Evolutionary conservation across 2,329 filamentous ascomycete genomes (phyloP).

Genomic region (Ascochyta fabae): DNA sequence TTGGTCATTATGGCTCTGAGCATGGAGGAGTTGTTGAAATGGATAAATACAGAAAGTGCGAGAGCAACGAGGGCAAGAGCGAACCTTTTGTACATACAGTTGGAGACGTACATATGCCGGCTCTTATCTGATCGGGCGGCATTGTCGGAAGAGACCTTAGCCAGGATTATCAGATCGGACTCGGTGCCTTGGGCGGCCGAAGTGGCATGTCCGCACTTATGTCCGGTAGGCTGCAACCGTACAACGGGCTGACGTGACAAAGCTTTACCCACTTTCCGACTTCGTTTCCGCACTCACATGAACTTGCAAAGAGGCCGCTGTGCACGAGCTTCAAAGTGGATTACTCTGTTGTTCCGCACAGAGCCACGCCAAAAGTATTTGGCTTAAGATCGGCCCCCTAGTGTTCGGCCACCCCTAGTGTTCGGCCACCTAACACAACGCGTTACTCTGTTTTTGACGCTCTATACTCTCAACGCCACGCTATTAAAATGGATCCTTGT

Average conservation of each 20-base stretch:
- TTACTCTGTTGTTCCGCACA: too few species aligned
- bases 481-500: too few species aligned
- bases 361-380: too few species aligned
- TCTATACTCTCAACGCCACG: too few species aligned
- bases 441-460: too few species aligned
- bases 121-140: constrained; percentile 14
- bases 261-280: constrained; percentile 11
- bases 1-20: constrained; percentile 7
- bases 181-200: constrained; percentile 7
- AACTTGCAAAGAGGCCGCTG: too few species aligned
- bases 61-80: background rate
- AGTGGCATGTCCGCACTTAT: background rate
- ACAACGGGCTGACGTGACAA: background rate
- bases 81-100: constrained; percentile 6
- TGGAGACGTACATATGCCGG: constrained; percentile 8
- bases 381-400: too few species aligned
- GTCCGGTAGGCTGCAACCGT: background rate
- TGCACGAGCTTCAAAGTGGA: too few species aligned
- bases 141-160: constrained; percentile 13
- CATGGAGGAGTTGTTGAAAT: background rate
- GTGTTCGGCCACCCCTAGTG: too few species aligned
- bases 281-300: constrained; percentile 1
- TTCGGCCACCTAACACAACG: too few species aligned
- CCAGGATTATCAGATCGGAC: constrained; percentile 14
- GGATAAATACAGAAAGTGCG: background rate